Evolutionary conservation across 768 basidiomycete genomes (phyloP).

Genomic region (Infundibulicybe gibba): DNA sequence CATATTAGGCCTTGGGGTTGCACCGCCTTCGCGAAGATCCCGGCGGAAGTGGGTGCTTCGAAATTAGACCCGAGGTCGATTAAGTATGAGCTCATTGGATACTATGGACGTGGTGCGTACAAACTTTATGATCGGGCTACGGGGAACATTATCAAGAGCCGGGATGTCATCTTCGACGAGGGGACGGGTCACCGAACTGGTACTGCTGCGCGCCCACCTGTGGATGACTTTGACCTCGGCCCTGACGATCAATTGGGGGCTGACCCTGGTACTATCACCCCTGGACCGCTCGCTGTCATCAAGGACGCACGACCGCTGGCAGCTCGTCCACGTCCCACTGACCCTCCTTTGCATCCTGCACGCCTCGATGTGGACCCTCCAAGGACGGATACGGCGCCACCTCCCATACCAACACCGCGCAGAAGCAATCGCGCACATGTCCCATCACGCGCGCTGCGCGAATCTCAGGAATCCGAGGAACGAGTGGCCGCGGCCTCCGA

Average conservation of each 20-base stretch:
- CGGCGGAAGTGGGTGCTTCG: too few relatives aligned
- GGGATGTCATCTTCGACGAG: conserved; percentile 22
- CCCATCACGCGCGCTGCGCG: too few relatives aligned
- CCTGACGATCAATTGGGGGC: background rate
- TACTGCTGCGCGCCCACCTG: background rate
- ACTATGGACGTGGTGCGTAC: conserved; percentile 15
- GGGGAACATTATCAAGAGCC: conserved; percentile 8
- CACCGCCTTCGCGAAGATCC: too few relatives aligned
- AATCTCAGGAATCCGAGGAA: too few relatives aligned
- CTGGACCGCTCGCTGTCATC: background rate
- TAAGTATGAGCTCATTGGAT: conserved; percentile 17
- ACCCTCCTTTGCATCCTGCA: too few relatives aligned
- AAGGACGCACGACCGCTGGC: background rate
- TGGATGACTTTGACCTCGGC: background rate
- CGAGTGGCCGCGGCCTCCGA: background rate
- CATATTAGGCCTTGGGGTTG: too few relatives aligned
- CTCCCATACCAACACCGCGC: background rate
- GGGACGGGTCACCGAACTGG: conserved; percentile 6
- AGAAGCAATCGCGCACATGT: background rate
- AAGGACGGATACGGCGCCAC: background rate
- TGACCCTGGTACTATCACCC: background rate
- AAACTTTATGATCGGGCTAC: conserved; percentile 8
- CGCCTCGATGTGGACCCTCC: background rate
- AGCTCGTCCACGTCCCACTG: background rate
- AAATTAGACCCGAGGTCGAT: too few relatives aligned